A percentile compares a stretch with the other conserved stretches of the same genome.
These are phyloP conservation scores for Aschersonia sp. DNA, from an alignment of 2,329 filamentous ascomycete genomes.

Conservation along the genomic window DNA sequence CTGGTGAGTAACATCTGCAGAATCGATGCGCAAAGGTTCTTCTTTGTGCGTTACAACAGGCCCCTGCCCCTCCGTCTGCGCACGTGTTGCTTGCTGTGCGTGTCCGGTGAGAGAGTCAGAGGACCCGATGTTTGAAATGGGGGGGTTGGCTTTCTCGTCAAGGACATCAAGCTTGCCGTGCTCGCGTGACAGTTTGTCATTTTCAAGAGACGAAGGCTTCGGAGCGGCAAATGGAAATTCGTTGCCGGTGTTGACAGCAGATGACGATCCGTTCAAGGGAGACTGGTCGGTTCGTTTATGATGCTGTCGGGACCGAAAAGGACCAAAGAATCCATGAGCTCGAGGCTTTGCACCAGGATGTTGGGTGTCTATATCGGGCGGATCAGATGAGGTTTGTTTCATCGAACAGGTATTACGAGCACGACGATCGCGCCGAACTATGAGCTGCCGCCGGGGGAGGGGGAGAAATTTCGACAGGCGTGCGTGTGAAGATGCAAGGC, in stretches of 20 bases:
- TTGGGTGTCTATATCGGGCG: conserved; percentile 40
- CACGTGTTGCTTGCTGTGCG: conserved; percentile 23
- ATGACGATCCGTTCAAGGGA: conserved; percentile 3
- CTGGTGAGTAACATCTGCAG: conserved; percentile 12
- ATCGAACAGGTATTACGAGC: conserved; percentile 34
- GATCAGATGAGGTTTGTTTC: conserved; percentile 43
- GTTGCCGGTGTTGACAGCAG: neutral
- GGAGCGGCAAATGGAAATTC: neutral
- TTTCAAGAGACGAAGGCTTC: conserved; percentile 5
- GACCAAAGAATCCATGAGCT: conserved; percentile 35
- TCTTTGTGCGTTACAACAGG: conserved; percentile 32
- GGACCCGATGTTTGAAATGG: conserved; percentile 10
- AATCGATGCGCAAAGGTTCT: conserved; percentile 2
- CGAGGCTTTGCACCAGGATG: conserved; percentile 38
- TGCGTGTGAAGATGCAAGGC: too few relatives aligned
- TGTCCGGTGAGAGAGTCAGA: conserved; percentile 11
- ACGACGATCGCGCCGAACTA: conserved; percentile 2
- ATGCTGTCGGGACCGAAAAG: conserved; percentile 18
- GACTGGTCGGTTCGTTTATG: neutral
- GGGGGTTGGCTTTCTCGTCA: conserved; percentile 7
- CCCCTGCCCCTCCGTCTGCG: conserved; percentile 40
- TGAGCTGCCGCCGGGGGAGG: neutral
- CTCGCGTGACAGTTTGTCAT: conserved; percentile 8
- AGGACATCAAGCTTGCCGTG: conserved; percentile 3
- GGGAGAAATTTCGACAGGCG: neutral